Percentiles rank a stretch among this genome's conserved stretches.
These are phyloP conservation scores for Linderniella brevidens DNA, from an alignment of 257 asterid genomes.

Conservation along the genomic window DNA sequence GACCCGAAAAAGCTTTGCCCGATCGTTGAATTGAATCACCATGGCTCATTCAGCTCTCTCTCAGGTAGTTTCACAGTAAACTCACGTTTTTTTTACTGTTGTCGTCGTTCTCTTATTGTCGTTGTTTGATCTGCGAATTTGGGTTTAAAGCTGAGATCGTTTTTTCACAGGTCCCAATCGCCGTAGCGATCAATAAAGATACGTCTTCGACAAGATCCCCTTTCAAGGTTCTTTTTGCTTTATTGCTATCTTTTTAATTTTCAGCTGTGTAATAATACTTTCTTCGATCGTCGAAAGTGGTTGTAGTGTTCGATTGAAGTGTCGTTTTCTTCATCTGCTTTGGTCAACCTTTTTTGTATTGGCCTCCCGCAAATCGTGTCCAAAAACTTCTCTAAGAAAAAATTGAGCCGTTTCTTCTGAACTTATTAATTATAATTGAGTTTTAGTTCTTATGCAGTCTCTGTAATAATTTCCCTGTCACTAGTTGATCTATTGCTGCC, in stretches of 20 bases:
- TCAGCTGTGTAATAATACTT: neutral
- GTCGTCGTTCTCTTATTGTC: neutral
- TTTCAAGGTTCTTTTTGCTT: constrained; percentile 25
- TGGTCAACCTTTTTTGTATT: too few species aligned
- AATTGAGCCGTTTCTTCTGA: too few species aligned
- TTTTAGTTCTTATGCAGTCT: too few species aligned
- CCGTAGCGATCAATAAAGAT: constrained; percentile 28
- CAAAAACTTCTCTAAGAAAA: too few species aligned
- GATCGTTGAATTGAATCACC: constrained; percentile 14
- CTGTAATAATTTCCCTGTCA: too few species aligned
- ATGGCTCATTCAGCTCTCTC: constrained; percentile 43
- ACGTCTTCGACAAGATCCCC: constrained; percentile 24
- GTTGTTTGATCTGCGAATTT: constrained; percentile 5
- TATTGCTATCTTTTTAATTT: neutral
- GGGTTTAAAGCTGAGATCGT: constrained; percentile 2
- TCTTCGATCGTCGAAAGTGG: too few species aligned
- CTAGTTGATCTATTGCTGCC: too few species aligned
- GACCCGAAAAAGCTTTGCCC: neutral
- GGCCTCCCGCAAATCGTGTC: too few species aligned
- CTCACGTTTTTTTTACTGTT: neutral
- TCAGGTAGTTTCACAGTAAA: constrained; percentile 17
- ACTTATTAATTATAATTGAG: too few species aligned
- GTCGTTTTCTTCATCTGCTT: too few species aligned
- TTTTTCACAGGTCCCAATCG: constrained; percentile 34
- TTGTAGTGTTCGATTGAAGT: too few species aligned